Evolutionary conservation across 495 filamentous ascomycete species (phyloP), one percentile per base, ranked within the genome.

Genomic region (Talaromyces nanjingensis): DNA sequence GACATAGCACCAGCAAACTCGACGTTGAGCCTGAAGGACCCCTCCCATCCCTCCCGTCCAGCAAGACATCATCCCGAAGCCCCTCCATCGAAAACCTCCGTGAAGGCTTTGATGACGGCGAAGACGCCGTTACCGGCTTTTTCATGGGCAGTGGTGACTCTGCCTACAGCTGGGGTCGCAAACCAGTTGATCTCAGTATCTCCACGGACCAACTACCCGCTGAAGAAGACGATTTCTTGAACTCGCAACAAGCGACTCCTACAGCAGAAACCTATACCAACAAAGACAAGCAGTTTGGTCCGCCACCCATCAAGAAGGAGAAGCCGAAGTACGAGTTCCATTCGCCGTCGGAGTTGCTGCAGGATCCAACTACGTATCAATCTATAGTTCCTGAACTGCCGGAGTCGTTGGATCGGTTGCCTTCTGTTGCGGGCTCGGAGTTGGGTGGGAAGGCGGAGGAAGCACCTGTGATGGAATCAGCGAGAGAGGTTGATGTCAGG

Each of bases 1-100:
- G 74, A 22, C 74, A 82, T 66, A 72, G 76, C 22, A 62, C 75
- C 16, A 69, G 64, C 20, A 80, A 82, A 69, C 57, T 64, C n/a
- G 77, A 82, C 14, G 55, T 67, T 7, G 70, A 73, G 45, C 34
- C 61, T 6, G 76, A 76, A 18, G 80, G 81, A 52, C 65, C 67
- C 2, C 69, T 81, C 20, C 81, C 80, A 56, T 81, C 81, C 3
- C 71, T 83, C 14, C 81, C 81, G 57, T 81, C 80, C 9, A 84
- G 80, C 69, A 78, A 77, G 60, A 74, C 71, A 6, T 78, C 79
- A 0, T 83, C 80, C 5, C 69, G 74, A 20, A 73, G 69, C 29
- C 73, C 75, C 0, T 83, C 80, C 3, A 64, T 77, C 1, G 80
- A 83, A 60, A 72, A 83, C 52, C 69, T 81, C 0, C 71, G 68